Evolutionary conservation across 129 eudicot genomes (phyloP).

Genomic region (carrot (Daucus carota)): DNA sequence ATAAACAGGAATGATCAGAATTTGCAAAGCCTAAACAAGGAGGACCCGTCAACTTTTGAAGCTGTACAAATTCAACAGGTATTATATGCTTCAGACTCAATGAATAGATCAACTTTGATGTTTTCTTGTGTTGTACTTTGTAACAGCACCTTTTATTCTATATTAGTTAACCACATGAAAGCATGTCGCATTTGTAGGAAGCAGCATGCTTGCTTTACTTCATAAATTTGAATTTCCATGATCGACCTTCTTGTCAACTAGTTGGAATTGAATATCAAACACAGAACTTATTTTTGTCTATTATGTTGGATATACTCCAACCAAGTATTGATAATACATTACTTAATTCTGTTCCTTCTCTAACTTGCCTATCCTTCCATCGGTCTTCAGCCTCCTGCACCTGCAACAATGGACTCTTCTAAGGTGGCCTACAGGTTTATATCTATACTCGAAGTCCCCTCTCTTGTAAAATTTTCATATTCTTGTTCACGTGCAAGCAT

Average conservation of each 20-base stretch:
- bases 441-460: background rate
- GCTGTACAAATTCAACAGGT: slow-evolving; percentile 25
- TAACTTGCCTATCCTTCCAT: background rate
- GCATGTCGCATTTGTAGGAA: background rate
- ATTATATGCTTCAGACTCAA: background rate
- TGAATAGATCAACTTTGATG: background rate
- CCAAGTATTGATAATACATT: background rate
- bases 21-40: slow-evolving; percentile 3
- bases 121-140: background rate
- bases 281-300: background rate
- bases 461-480: background rate
- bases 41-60: slow-evolving; percentile 13
- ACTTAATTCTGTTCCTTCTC: background rate
- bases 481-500: background rate
- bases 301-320: background rate
- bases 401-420: slow-evolving; percentile 12
- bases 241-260: background rate
- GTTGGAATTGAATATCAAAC: background rate
- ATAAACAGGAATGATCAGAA: slow-evolving; percentile 22
- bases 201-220: background rate
- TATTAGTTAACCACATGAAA: background rate
- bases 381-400: background rate
- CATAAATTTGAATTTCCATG: background rate
- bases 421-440: slow-evolving; percentile 22
- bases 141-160: too few relatives aligned